Evolutionary conservation across 352 stramenopile species (phyloP).

Genomic region (Pythium myriotylum): DNA sequence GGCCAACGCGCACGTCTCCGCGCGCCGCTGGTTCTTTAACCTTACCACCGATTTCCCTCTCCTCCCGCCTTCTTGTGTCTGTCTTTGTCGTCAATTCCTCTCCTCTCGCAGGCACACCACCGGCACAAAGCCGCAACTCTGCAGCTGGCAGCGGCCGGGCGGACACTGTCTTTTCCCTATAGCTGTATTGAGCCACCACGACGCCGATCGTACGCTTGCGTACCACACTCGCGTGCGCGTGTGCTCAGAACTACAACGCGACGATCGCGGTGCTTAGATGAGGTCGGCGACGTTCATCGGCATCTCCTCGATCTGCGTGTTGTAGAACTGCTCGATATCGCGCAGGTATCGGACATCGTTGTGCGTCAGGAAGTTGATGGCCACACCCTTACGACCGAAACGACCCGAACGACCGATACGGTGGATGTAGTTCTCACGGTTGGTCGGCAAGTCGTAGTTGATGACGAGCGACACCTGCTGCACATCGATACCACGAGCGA

Average conservation of each 20-base stretch:
- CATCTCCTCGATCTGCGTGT: conserved; percentile 99
- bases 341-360: conserved; percentile 98
- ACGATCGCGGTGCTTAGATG: conserved; percentile 87
- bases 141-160: too few species aligned
- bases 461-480: conserved; percentile 99
- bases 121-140: not conserved
- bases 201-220: too few species aligned
- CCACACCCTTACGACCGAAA: conserved; percentile 99
- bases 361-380: conserved; percentile 99
- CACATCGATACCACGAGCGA: conserved; percentile 99
- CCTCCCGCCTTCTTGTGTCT: conserved; percentile 3
- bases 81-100: too few species aligned
- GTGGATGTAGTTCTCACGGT: conserved; percentile 99
- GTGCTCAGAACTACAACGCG: too few species aligned
- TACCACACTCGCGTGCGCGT: too few species aligned
- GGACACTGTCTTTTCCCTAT: conserved; percentile 31
- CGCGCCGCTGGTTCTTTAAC: conserved; percentile 1
- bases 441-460: conserved; percentile 99
- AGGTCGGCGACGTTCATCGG: conserved; percentile 99
- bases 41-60: conserved; percentile 5
- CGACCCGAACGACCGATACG: conserved; percentile 99
- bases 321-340: conserved; percentile 99
- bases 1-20: not conserved
- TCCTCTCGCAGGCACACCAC: not conserved
- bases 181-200: conserved; percentile 27